Conservation (phyloP, 768 basidiomycete species). For the Collybiopsis confluens region DNA sequence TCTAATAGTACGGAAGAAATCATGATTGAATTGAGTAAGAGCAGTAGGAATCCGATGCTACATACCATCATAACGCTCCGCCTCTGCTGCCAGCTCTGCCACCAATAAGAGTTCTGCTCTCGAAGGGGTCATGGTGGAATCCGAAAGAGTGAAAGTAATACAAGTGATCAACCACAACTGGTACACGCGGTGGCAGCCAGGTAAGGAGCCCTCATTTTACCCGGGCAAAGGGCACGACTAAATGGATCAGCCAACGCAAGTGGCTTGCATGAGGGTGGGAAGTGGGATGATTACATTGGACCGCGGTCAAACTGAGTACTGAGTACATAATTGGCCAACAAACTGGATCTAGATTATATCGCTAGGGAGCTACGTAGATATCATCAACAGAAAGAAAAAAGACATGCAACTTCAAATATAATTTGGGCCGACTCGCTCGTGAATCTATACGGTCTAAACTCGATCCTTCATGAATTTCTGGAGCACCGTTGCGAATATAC, state of each 20-base stretch:
- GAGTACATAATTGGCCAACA: too few relatives aligned
- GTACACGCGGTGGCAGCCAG: constrained; percentile 1
- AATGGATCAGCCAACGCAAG: not conserved
- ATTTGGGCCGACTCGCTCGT: too few relatives aligned
- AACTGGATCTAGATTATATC: too few relatives aligned
- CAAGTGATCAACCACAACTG: not conserved
- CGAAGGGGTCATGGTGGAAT: constrained; percentile 4
- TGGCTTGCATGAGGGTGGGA: constrained; percentile 2
- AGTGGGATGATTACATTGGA: not conserved
- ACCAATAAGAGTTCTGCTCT: constrained; percentile 48
- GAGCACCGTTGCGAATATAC: constrained; percentile 41
- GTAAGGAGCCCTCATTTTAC: not conserved
- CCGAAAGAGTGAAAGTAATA: not conserved
- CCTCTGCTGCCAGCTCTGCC: constrained; percentile 83
- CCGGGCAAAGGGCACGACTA: constrained; percentile 4
- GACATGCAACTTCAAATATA: too few relatives aligned
- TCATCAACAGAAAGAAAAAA: too few relatives aligned
- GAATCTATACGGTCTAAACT: too few relatives aligned
- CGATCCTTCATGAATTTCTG: constrained; percentile 34
- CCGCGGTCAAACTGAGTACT: constrained; percentile 1
- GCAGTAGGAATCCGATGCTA: not conserved
- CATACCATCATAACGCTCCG: constrained; percentile 84
- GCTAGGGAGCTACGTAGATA: too few relatives aligned
- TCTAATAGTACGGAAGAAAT: constrained; percentile 47
- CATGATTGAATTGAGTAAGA: not conserved